Evolutionary conservation across 2,329 filamentous ascomycete genomes (phyloP).

Genomic region (Aspergillus alliaceus): DNA sequence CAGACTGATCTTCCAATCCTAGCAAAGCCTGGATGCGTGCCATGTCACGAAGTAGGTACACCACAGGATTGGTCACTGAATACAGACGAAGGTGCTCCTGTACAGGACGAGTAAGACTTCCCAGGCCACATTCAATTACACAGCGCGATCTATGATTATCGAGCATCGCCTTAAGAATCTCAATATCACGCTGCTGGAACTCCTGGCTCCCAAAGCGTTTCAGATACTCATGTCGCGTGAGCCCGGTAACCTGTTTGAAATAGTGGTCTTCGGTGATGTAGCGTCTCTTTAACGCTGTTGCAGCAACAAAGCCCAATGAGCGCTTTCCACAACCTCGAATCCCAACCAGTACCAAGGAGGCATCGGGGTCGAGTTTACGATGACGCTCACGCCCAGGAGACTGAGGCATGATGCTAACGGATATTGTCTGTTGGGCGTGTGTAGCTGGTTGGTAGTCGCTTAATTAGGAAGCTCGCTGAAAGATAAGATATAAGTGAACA

Average conservation of each 20-base stretch:
- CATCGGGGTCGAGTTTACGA: constrained; percentile 37
- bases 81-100: constrained; percentile 43
- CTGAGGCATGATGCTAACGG: constrained; percentile 4
- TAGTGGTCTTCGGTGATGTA: constrained; percentile 48
- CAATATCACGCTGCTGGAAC: constrained; percentile 44
- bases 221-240: constrained; percentile 44
- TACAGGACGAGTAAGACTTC: constrained; percentile 43
- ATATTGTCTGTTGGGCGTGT: neutral
- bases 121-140: constrained; percentile 46
- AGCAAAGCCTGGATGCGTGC: constrained; percentile 41
- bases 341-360: constrained; percentile 43
- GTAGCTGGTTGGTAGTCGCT: neutral
- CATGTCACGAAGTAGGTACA: constrained; percentile 45
- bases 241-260: constrained; percentile 43
- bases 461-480: neutral
- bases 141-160: constrained; percentile 44
- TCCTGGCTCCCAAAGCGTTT: constrained; percentile 41
- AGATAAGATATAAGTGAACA: neutral
- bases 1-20: constrained; percentile 45
- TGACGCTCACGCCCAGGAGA: constrained; percentile 13
- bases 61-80: constrained; percentile 39
- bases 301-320: constrained; percentile 45
- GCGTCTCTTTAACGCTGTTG: constrained; percentile 42
- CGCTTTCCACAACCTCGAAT: constrained; percentile 47
- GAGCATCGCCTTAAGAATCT: constrained; percentile 44